A percentile compares a stretch with the other conserved stretches of the same genome.
phyloP scores from a whole-genome alignment of 129 eudicot species.

The Deinandra increscens region DNA sequence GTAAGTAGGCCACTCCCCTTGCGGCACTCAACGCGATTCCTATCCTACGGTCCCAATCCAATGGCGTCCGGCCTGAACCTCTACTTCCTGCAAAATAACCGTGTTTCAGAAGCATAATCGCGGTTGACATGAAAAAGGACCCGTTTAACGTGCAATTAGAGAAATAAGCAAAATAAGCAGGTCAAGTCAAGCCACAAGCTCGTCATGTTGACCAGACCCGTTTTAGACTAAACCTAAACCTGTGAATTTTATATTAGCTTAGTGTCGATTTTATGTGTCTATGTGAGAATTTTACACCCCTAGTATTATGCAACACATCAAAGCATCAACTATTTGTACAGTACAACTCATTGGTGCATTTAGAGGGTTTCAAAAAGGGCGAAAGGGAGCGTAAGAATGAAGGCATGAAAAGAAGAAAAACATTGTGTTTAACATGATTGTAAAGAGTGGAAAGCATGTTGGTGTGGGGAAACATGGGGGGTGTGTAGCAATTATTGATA shows the following conservation, averaged over 20 bases:
- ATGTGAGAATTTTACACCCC: too few relatives aligned
- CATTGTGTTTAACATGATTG: slow-evolving; percentile 32
- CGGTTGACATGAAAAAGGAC: not conserved
- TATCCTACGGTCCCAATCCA: slow-evolving; percentile 87
- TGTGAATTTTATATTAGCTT: too few relatives aligned
- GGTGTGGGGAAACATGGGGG: slow-evolving; percentile 42
- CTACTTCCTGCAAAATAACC: slow-evolving; percentile 60
- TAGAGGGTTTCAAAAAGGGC: slow-evolving; percentile 8
- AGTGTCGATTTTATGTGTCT: too few relatives aligned
- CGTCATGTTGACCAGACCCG: too few relatives aligned
- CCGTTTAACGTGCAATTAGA: too few relatives aligned
- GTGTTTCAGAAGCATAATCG: not conserved
- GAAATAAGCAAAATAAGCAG: too few relatives aligned
- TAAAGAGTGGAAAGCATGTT: slow-evolving; percentile 43
- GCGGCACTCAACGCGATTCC: slow-evolving; percentile 72
- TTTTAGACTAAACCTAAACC: too few relatives aligned
- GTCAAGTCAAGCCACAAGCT: too few relatives aligned
- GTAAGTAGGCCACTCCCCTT: slow-evolving; percentile 65
- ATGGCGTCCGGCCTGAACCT: slow-evolving; percentile 78
- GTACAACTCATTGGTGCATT: slow-evolving; percentile 1
- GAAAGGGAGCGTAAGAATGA: slow-evolving; percentile 18
- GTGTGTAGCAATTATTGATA: slow-evolving; percentile 25
- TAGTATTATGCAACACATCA: not conserved
- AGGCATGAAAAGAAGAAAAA: slow-evolving; percentile 18
- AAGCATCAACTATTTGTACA: slow-evolving; percentile 3